phyloP scores from a whole-genome alignment of 306 rosid genomes.

The Fragaria ananassa region DNA sequence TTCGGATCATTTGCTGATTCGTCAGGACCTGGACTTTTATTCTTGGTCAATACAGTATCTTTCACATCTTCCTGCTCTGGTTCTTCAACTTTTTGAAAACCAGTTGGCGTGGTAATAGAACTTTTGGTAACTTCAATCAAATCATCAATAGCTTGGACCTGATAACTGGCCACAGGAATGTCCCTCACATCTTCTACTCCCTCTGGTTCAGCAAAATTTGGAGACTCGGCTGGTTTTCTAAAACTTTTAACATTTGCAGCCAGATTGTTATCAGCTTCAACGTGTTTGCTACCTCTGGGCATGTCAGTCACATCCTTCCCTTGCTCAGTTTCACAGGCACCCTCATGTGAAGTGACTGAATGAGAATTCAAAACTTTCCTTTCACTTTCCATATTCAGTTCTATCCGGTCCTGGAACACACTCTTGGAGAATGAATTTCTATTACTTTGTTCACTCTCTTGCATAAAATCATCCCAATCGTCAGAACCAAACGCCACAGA shows the following conservation, averaged over 20 bases:
- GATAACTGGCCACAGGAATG: slow-evolving; percentile 38
- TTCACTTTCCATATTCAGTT: slow-evolving; percentile 20
- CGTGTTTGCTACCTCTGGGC: slow-evolving; percentile 22
- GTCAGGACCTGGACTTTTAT: slow-evolving; percentile 31
- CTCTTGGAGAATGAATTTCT: slow-evolving; percentile 25
- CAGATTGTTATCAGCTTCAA: slow-evolving; percentile 29
- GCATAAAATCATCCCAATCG: slow-evolving; percentile 75
- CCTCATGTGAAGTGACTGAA: slow-evolving; percentile 16
- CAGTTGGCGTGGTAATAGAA: slow-evolving; percentile 25
- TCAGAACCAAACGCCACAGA: slow-evolving; percentile 78
- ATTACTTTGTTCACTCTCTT: slow-evolving; percentile 34
- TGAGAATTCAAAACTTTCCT: slow-evolving; percentile 14
- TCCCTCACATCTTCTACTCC: slow-evolving; percentile 38
- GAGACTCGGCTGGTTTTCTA: slow-evolving; percentile 8
- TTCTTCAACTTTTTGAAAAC: slow-evolving; percentile 11
- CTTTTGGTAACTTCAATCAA: slow-evolving; percentile 29
- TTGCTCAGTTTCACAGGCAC: slow-evolving; percentile 24
- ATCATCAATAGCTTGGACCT: slow-evolving; percentile 41
- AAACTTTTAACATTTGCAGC: slow-evolving; percentile 19
- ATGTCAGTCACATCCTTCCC: slow-evolving; percentile 23
- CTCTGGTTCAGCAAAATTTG: slow-evolving; percentile 25
- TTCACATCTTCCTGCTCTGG: slow-evolving; percentile 28
- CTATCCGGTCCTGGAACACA: slow-evolving; percentile 24
- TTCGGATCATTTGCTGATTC: slow-evolving; percentile 23
- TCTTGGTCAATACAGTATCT: slow-evolving; percentile 22